These are phyloP conservation scores for Solanum phureja DNA, from an alignment of 257 asterid species.

Conservation along the genomic window DNA sequence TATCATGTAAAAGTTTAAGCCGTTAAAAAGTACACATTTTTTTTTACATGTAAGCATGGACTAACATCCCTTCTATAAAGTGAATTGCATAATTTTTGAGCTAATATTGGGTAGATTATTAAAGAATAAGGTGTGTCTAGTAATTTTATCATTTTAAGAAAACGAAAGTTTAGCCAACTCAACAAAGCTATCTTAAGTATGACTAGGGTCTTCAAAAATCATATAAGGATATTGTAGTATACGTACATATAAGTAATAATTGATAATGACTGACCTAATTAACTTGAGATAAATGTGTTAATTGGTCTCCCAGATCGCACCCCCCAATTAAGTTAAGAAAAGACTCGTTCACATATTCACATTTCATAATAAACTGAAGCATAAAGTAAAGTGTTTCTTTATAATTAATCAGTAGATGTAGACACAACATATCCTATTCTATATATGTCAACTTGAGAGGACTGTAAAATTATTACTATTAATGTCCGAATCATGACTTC, in stretches of 20 bases:
- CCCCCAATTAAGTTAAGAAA: neutral
- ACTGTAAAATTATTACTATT: neutral
- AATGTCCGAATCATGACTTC: neutral
- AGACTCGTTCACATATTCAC: neutral
- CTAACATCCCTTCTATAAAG: neutral
- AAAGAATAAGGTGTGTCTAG: neutral
- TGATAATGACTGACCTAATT: neutral
- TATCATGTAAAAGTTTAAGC: neutral
- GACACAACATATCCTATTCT: neutral
- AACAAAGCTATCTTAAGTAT: neutral
- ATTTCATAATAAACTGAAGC: neutral
- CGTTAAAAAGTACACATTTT: neutral
- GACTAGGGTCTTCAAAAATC: neutral
- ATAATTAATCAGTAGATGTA: neutral
- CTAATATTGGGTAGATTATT: neutral
- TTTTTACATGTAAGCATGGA: neutral
- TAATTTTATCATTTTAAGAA: neutral
- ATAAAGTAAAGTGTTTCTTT: neutral
- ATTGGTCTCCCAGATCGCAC: neutral
- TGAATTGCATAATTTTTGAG: neutral
- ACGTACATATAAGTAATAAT: neutral
- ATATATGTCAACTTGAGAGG: neutral
- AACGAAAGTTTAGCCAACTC: neutral
- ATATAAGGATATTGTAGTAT: neutral
- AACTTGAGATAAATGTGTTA: neutral